phyloP scores from a whole-genome alignment of 805 yeast species.

The Scheffersomyces spartinae region DNA sequence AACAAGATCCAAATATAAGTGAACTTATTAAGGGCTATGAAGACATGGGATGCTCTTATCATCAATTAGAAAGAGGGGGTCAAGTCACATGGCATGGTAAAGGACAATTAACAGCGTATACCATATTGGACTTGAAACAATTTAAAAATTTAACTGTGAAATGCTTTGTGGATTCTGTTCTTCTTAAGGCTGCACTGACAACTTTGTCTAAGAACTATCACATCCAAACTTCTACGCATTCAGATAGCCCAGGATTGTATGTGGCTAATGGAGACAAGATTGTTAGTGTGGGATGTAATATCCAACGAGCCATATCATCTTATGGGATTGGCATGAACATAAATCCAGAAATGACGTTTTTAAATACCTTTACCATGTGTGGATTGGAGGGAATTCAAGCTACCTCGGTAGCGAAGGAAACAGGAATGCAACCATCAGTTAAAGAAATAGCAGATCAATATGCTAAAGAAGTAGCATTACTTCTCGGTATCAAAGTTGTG shows the following conservation, averaged over 20 bases:
- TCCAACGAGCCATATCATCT: conserved; percentile 72
- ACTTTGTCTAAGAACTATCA: conserved; percentile 27
- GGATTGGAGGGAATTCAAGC: no score
- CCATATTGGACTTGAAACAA: conserved; percentile 51
- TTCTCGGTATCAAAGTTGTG: no score
- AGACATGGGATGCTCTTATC: conserved; percentile 41
- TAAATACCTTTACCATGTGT: conserved; percentile 72
- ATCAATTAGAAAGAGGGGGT: conserved; percentile 87
- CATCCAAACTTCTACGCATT: no score
- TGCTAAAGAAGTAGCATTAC: no score
- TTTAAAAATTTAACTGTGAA: conserved; percentile 47
- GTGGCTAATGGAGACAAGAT: conserved; percentile 46
- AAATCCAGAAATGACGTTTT: conserved; percentile 55
- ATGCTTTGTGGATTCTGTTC: conserved; percentile 50
- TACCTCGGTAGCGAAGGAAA: no score
- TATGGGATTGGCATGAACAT: conserved; percentile 87
- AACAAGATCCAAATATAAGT: conserved; percentile 30
- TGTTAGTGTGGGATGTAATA: conserved; percentile 83
- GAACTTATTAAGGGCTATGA: conserved; percentile 16
- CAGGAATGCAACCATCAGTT: no score
- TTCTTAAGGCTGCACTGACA: conserved; percentile 46
- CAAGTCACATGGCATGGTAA: conserved; percentile 95
- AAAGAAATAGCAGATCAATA: no score
- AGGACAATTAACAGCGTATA: conserved; percentile 84
- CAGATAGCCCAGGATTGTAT: no score